A percentile compares a stretch with the other conserved stretches of the same genome.
Conservation (phyloP, 1,284 basidiomycete genomes). For the Leucoagaricus sp. region DNA sequence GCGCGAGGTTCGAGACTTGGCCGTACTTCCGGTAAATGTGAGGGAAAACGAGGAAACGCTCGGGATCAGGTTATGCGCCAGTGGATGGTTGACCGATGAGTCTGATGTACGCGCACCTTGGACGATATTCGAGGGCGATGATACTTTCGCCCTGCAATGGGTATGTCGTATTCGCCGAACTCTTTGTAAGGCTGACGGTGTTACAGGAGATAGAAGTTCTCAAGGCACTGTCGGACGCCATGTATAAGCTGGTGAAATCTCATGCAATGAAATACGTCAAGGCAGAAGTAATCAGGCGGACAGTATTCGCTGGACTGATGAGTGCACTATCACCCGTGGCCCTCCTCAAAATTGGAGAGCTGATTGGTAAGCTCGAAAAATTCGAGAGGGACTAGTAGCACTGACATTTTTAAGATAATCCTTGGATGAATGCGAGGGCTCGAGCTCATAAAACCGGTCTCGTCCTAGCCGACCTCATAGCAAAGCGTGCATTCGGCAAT, state of each 20-base stretch:
- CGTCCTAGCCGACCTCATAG: conserved; percentile 55
- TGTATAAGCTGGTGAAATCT: conserved; percentile 46
- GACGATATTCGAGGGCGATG: conserved; percentile 51
- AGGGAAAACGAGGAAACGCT: conserved; percentile 43
- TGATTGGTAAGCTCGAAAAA: conserved; percentile 43
- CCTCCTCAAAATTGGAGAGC: conserved; percentile 52
- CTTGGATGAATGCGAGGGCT: conserved; percentile 58
- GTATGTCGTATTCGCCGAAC: conserved; percentile 27
- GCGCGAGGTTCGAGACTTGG: conserved; percentile 55
- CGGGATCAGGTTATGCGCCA: conserved; percentile 55
- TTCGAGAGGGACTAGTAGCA: neutral
- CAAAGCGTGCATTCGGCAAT: conserved; percentile 53
- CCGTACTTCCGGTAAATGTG: conserved; percentile 45
- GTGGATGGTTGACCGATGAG: conserved; percentile 50
- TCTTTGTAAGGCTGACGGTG: neutral
- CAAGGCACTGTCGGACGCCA: conserved; percentile 48
- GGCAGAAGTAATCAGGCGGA: conserved; percentile 50
- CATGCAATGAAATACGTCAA: conserved; percentile 54
- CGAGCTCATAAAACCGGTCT: conserved; percentile 56
- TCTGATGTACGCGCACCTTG: conserved; percentile 55
- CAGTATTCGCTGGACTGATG: conserved; percentile 51
- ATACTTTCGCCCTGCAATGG: conserved; percentile 62
- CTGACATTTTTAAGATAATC: conserved; percentile 44
- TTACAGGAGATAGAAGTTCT: conserved; percentile 57
- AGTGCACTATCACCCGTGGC: conserved; percentile 53